phyloP scores from a whole-genome alignment of 2,329 filamentous ascomycete genomes.

The Cladorrhinum sp. region DNA sequence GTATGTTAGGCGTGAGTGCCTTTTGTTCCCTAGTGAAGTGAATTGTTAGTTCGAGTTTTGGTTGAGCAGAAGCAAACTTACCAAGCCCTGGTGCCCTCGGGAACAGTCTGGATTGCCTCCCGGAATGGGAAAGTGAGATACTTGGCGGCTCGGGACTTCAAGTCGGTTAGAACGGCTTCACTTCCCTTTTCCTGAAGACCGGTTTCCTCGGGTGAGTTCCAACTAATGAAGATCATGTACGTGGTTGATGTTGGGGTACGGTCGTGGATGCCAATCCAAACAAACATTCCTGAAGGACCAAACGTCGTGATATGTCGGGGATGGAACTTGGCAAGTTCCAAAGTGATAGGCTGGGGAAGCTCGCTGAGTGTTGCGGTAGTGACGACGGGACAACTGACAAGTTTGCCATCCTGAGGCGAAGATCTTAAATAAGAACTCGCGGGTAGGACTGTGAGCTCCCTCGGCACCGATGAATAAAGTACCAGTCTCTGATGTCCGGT shows the following conservation, averaged over 20 bases:
- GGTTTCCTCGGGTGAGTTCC: slow-evolving; percentile 8
- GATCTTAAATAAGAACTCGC: slow-evolving; percentile 18
- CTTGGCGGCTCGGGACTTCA: slow-evolving; percentile 1
- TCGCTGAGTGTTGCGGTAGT: slow-evolving; percentile 12
- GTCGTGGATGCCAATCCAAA: slow-evolving; percentile 22
- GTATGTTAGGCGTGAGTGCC: slow-evolving; percentile 11
- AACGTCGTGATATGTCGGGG: slow-evolving; percentile 5
- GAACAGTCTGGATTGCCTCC: slow-evolving; percentile 10
- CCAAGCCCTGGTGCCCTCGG: slow-evolving; percentile 14
- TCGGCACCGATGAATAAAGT: slow-evolving; percentile 22
- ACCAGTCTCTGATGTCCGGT: slow-evolving; percentile 14
- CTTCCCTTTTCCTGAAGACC: not conserved
- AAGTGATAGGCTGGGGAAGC: not conserved
- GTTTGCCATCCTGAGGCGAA: slow-evolving; percentile 2
- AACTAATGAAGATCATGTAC: slow-evolving; percentile 18
- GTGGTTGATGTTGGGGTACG: slow-evolving; percentile 7
- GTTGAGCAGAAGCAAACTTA: not conserved
- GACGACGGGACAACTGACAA: slow-evolving; percentile 14
- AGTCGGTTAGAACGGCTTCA: slow-evolving; percentile 11
- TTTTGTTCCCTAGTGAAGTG: no score
- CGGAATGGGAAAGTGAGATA: slow-evolving; percentile 15
- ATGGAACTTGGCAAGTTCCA: slow-evolving; percentile 8
- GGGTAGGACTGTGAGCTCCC: slow-evolving; percentile 19
- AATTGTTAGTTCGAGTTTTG: not conserved
- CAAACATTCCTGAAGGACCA: slow-evolving; percentile 18